Evolutionary conservation across 192 early-diverging fungal species (phyloP).

Genomic region (Coemansia sp.): DNA sequence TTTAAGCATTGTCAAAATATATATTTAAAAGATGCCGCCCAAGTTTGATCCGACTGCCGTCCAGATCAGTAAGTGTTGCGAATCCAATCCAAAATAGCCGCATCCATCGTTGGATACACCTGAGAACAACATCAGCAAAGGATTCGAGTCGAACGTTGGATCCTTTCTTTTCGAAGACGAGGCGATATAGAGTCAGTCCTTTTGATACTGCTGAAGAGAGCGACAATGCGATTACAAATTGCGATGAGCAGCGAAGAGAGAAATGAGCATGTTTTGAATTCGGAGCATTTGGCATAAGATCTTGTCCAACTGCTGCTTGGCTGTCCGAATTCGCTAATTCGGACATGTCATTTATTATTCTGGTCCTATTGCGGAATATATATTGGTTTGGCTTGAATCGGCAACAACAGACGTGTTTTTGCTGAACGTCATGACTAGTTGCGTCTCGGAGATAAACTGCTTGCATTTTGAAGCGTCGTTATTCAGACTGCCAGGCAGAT

Average conservation of each 20-base stretch:
- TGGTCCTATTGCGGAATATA: too few species aligned
- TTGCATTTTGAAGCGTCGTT: too few species aligned
- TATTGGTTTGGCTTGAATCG: too few species aligned
- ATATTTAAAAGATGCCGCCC: slow-evolving; percentile 71
- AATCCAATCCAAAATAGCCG: slow-evolving; percentile 8
- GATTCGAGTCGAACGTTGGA: slow-evolving; percentile 6
- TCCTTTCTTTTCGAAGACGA: neutral
- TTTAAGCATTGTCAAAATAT: slow-evolving; percentile 2
- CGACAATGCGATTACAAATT: neutral
- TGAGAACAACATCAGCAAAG: neutral
- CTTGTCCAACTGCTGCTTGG: neutral
- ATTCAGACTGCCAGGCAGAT: too few species aligned
- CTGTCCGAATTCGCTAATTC: neutral
- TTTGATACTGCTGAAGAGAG: neutral
- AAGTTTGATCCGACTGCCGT: slow-evolving; percentile 84
- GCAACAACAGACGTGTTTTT: too few species aligned
- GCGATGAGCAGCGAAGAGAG: neutral
- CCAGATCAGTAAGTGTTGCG: slow-evolving; percentile 58
- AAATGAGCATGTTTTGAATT: neutral
- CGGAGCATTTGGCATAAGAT: neutral
- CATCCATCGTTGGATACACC: slow-evolving; percentile 28
- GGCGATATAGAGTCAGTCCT: neutral
- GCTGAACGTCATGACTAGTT: too few species aligned
- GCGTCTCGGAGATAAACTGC: too few species aligned
- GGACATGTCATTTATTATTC: neutral